Evolutionary conservation across 1,139 yeast species (phyloP).

Genomic region (Pichia sp.): DNA sequence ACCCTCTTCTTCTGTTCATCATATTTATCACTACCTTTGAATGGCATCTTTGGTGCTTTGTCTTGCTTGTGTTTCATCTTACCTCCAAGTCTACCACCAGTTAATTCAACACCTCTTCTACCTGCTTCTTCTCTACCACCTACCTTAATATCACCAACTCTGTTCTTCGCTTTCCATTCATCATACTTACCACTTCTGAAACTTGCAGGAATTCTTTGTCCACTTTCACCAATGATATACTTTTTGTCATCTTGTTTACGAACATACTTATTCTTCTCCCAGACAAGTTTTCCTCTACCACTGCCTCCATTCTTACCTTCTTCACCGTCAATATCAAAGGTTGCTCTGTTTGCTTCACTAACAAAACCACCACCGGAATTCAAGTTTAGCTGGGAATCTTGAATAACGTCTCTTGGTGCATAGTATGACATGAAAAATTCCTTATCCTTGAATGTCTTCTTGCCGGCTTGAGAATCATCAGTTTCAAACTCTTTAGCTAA

Average conservation of each 20-base stretch:
- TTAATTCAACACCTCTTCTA: conserved; percentile 21
- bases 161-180: conserved; percentile 77
- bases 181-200: conserved; percentile 88
- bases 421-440: conserved; percentile 80
- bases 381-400: conserved; percentile 69
- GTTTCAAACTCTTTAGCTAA: conserved; percentile 30
- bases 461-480: conserved; percentile 28
- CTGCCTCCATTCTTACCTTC: conserved; percentile 51
- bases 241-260: conserved; percentile 78
- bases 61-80: conserved; percentile 66
- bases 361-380: conserved; percentile 39
- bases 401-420: conserved; percentile 74
- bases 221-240: conserved; percentile 91
- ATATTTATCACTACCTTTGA: conserved; percentile 81
- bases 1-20: conserved; percentile 78
- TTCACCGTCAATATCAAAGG: conserved; percentile 79
- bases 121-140: conserved; percentile 32
- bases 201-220: conserved; percentile 88
- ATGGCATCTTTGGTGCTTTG: conserved; percentile 85
- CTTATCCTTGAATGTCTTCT: conserved; percentile 60
- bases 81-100: conserved; percentile 29
- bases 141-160: conserved; percentile 42
- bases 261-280: conserved; percentile 94
- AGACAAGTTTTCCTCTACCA: conserved; percentile 57
- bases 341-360: conserved; percentile 74